phyloP scores from a whole-genome alignment of 257 asterid species.

The Solanum chiquidenum region DNA sequence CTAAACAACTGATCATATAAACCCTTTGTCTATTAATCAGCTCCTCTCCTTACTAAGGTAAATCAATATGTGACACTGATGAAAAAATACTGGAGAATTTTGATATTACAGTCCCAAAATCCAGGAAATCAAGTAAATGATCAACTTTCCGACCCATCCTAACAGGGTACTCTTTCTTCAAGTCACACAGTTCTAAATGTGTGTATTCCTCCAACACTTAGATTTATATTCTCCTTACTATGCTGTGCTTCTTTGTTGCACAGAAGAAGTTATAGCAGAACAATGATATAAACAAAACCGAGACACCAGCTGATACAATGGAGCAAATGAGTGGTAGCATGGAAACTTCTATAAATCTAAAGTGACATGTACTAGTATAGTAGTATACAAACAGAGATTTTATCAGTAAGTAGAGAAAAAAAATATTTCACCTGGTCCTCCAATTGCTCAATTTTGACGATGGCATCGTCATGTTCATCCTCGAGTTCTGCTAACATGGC shows the following conservation, averaged over 20 bases:
- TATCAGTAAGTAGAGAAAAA: background rate
- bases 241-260: background rate
- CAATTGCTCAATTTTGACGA: slow-evolving; percentile 35
- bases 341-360: background rate
- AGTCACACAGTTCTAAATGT: background rate
- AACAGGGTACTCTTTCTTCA: background rate
- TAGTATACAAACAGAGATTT: background rate
- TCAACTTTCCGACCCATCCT: background rate
- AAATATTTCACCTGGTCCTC: slow-evolving; percentile 33
- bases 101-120: background rate
- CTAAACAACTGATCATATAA: background rate
- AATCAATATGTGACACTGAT: background rate
- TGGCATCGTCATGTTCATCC: slow-evolving; percentile 51
- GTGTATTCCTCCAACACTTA: background rate
- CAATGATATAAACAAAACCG: background rate
- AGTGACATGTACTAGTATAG: background rate
- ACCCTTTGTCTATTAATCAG: background rate
- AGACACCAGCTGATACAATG: background rate
- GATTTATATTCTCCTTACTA: background rate
- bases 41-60: background rate
- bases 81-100: background rate
- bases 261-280: background rate
- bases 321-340: background rate
- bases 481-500: slow-evolving; percentile 49
- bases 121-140: background rate